Evolutionary conservation across 768 basidiomycete species (phyloP).

Genomic region (Pleurotus salmoneostramineus): DNA sequence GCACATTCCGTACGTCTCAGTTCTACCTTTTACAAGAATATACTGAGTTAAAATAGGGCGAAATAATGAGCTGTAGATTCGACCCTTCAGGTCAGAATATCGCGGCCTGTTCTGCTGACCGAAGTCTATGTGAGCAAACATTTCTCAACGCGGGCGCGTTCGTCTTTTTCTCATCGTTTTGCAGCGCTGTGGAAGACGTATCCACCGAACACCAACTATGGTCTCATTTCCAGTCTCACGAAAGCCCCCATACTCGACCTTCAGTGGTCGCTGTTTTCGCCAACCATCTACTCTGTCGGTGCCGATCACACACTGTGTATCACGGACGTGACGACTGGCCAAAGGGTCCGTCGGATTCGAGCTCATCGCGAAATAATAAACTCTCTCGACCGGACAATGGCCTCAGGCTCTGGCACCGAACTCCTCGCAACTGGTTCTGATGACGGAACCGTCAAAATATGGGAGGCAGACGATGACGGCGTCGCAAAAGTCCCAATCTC

Average conservation of each 20-base stretch:
- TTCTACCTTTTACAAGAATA: neutral
- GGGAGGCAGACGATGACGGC: slow-evolving; percentile 83
- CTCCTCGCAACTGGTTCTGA: slow-evolving; percentile 87
- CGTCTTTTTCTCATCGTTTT: neutral
- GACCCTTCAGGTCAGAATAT: slow-evolving; percentile 93
- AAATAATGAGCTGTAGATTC: slow-evolving; percentile 90
- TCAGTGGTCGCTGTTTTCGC: slow-evolving; percentile 79
- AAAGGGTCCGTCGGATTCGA: slow-evolving; percentile 74
- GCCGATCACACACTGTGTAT: slow-evolving; percentile 84
- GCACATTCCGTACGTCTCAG: slow-evolving; percentile 66
- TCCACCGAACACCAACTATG: slow-evolving; percentile 91
- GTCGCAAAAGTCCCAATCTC: slow-evolving; percentile 64
- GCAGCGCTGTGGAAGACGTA: slow-evolving; percentile 90
- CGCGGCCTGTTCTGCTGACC: slow-evolving; percentile 88
- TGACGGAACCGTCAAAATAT: slow-evolving; percentile 88
- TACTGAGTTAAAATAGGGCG: slow-evolving; percentile 36
- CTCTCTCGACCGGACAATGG: slow-evolving; percentile 80
- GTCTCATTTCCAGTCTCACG: slow-evolving; percentile 73
- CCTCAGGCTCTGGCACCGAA: slow-evolving; percentile 79
- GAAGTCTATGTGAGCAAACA: slow-evolving; percentile 76
- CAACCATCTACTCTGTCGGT: slow-evolving; percentile 75
- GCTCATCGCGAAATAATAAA: slow-evolving; percentile 94
- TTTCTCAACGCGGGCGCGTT: neutral
- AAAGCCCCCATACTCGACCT: slow-evolving; percentile 93
- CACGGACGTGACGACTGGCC: slow-evolving; percentile 80